Evolutionary conservation across 768 basidiomycete genomes (phyloP), one percentile per base, ranked within the genome.

Genomic region (Tulasnella sp.): DNA sequence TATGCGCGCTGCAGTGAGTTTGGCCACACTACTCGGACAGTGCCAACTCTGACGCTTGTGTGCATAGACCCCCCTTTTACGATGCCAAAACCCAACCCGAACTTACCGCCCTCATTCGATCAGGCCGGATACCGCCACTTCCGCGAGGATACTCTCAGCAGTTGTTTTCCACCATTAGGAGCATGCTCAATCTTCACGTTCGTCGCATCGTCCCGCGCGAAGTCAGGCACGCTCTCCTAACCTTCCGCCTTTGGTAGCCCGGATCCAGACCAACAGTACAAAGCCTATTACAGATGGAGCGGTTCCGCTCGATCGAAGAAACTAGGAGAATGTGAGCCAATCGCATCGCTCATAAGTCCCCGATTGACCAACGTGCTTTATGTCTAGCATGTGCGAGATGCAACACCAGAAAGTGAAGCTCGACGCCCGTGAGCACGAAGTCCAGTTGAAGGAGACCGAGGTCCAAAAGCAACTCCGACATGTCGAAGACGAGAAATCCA

Each of bases 1-100:
- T 99, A 52, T 99, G 97, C 81, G 96, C 97, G 0, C 88, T 96
- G 76, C 93, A 93, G 87, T 88, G 71, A 81, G 87, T 84, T 42
- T 58, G 14, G 24, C 75, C 9, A 7, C 44, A 39, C 38, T 14
- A 3, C 18, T 19, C 31, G 48, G 8, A 31, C 27, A 31, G 27
- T 27, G 46, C 6, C 8, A 73, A 27, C 71, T 71, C n/a, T n/a
- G 18, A 19, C 44, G 58, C 27, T 62, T 72, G 3, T 19, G 7
- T 18, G 16, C 46, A 39, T 56, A 85, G 84, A 82, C 96, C 96
- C 0, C 96, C 96, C 7, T 98, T 98, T 83, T 93, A 96, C 82
- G 95, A 95, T 85, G 95, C 96, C 1, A 93, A 94, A 84, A 97
- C 96, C 0, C 95, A 97, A 80, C 88, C 90, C 1, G 95, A 97